Evolutionary conservation across 805 yeast species (phyloP), one percentile per base, ranked within the genome.

Genomic region (Pichia nakasei): DNA sequence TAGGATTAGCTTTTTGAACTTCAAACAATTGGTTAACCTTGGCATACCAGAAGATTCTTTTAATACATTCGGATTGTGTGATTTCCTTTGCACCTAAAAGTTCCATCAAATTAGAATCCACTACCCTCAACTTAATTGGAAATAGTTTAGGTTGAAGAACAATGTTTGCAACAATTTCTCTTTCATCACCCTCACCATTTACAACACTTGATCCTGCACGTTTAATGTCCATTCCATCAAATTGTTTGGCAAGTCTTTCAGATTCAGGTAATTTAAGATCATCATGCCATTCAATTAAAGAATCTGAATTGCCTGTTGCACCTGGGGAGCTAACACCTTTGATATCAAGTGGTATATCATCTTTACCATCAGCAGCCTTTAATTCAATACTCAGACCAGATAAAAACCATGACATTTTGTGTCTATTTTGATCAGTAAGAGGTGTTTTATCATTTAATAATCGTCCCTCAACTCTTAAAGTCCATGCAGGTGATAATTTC

Each of bases 241-340:
- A 91, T 42, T 79, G 68, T 46, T 60, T 64, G 39, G 58, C 52
- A 46, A 55, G 52, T 40, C 62, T 55, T 49, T 64, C 63, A 12
- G 50, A 40, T 37, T 61, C 61, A 39, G 59, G 52, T 18, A 55
- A 49, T 29, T 59, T 61, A 12, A 63, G 51, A 46, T 80, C 82
- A 52, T 82, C 89, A 61, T 88, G 89, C 98, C 98, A 93, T 62
- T 93, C 97, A 37, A 91, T 77, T 13, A 83, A 64, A 66, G 68
- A 54, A 49, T 56, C 60, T 22, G 66, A 55, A 18, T 65, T 66
- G 22, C 45, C 42, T 32, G 39, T 43, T 20, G 52, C 36, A 24
- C 52, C 51, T 17, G 49, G 48, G 18, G 47, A 36, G 19, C 42
- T 42, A 4, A 54, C 56, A 9, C 56, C 43, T 9, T 48, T 44